phyloP scores from a whole-genome alignment of 2,329 filamentous ascomycete species.

The Fusarium illudens region DNA sequence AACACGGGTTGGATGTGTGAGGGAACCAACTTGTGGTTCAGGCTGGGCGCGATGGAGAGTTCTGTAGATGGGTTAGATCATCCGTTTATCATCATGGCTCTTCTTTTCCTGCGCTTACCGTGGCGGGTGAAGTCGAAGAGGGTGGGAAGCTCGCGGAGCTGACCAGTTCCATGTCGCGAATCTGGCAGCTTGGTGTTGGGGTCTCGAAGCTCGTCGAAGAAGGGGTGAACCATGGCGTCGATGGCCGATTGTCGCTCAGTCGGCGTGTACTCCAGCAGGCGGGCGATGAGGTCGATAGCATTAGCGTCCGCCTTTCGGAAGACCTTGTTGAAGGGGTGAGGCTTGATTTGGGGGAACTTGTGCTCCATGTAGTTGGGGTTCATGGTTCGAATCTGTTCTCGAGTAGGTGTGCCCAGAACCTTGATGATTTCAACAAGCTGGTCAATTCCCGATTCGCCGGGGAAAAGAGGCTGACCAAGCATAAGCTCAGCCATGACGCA shows the following conservation, averaged over 20 bases:
- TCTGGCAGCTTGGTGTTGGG: conserved; percentile 91
- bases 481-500: conserved; percentile 99
- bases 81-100: neutral
- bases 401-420: conserved; percentile 93
- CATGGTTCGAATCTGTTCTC: conserved; percentile 99
- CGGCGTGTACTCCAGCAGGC: conserved; percentile 94
- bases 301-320: conserved; percentile 95
- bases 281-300: conserved; percentile 94
- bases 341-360: conserved; percentile 99
- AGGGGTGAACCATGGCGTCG: conserved; percentile 97
- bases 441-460: conserved; percentile 97
- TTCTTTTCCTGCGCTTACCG: conserved; percentile 66
- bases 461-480: conserved; percentile 97
- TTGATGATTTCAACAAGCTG: conserved; percentile 99
- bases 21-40: conserved; percentile 91
- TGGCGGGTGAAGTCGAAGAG: conserved; percentile 95
- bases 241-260: conserved; percentile 93
- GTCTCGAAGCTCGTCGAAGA: conserved; percentile 96
- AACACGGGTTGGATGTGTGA: conserved; percentile 80
- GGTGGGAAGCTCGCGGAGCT: conserved; percentile 81
- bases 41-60: conserved; percentile 89
- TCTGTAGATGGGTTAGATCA: conserved; percentile 63
- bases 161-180: conserved; percentile 85
- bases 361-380: conserved; percentile 99
- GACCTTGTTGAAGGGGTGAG: conserved; percentile 98